These are phyloP conservation scores for Starmera stellimalicola DNA, from an alignment of 1,139 yeast genomes.

Conservation along the genomic window DNA sequence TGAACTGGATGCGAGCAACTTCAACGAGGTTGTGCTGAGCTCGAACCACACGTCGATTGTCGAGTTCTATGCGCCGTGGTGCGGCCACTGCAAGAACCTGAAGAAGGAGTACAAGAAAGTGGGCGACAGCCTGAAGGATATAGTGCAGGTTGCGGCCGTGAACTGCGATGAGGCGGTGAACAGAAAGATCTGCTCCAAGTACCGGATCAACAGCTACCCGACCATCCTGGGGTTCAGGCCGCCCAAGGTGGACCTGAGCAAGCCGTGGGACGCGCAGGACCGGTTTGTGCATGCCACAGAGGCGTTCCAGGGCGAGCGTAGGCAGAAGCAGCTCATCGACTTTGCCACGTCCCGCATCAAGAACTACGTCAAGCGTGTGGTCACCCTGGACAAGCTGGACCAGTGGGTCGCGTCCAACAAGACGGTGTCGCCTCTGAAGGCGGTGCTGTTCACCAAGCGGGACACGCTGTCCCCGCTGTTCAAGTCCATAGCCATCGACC, in stretches of 20 bases:
- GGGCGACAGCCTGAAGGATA: conserved; percentile 49
- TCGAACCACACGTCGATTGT: conserved; percentile 78
- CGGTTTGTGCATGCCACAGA: conserved; percentile 46
- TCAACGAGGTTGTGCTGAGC: conserved; percentile 53
- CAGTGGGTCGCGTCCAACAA: conserved; percentile 11
- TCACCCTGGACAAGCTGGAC: conserved; percentile 26
- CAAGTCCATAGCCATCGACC: conserved; percentile 73
- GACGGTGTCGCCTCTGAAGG: conserved; percentile 25
- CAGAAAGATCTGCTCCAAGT: conserved; percentile 58
- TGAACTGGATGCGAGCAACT: conserved; percentile 48
- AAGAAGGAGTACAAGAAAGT: conserved; percentile 50
- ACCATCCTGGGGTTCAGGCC: conserved; percentile 77
- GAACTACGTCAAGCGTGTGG: conserved; percentile 56
- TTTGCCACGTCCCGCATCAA: conserved; percentile 56
- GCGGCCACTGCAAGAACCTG: conserved; percentile 66
- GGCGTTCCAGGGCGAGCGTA: conserved; percentile 61
- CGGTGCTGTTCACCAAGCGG: conserved; percentile 37
- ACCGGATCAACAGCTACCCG: conserved; percentile 70
- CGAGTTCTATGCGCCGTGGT: conserved; percentile 97
- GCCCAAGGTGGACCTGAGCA: conserved; percentile 40
- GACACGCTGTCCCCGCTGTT: conserved; percentile 47
- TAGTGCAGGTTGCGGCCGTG: conserved; percentile 70
- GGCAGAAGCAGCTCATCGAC: conserved; percentile 46
- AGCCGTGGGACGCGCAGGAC: conserved; percentile 5
- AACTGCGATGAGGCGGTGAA: conserved; percentile 71